phyloP scores from a whole-genome alignment of 2,329 filamentous ascomycete species.

The Stromatinia cepivora region DNA sequence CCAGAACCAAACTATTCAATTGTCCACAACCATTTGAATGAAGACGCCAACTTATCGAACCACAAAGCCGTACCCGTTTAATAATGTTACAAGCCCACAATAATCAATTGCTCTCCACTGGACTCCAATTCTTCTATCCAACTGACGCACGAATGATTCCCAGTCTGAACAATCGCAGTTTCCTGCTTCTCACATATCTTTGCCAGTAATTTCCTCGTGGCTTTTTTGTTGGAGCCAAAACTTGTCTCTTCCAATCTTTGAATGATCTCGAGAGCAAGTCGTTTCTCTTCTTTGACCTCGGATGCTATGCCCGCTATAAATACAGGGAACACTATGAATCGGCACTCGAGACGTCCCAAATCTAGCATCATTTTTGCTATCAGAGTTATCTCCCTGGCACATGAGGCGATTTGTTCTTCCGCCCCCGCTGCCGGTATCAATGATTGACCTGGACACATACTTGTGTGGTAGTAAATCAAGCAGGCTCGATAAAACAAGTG shows the following conservation, averaged over 20 bases:
- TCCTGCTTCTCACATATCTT: conserved; percentile 38
- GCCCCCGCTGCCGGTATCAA: conserved; percentile 43
- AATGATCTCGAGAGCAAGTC: conserved; percentile 50
- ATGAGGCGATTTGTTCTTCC: conserved; percentile 47
- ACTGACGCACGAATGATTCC: conserved; percentile 48
- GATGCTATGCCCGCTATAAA: conserved; percentile 54
- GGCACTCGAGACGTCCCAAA: conserved; percentile 44
- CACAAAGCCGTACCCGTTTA: background rate
- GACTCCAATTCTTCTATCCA: conserved; percentile 52
- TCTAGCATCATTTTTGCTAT: conserved; percentile 46
- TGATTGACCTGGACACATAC: conserved; percentile 52
- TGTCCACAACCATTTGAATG: background rate
- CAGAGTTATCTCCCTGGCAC: conserved; percentile 48
- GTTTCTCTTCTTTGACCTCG: conserved; percentile 46
- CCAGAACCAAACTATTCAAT: background rate
- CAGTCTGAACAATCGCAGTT: conserved; percentile 42
- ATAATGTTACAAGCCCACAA: conserved; percentile 48
- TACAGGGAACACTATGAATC: conserved; percentile 53
- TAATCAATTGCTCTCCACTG: conserved; percentile 50
- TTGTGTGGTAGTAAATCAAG: conserved; percentile 54
- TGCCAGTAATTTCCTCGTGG: conserved; percentile 48
- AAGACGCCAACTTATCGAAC: background rate
- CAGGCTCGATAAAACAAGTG: conserved; percentile 51
- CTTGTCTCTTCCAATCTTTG: conserved; percentile 49
- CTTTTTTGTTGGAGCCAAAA: conserved; percentile 50